Conservation (phyloP, 2,329 filamentous ascomycete species). For the Aspergillus sp. region DNA sequence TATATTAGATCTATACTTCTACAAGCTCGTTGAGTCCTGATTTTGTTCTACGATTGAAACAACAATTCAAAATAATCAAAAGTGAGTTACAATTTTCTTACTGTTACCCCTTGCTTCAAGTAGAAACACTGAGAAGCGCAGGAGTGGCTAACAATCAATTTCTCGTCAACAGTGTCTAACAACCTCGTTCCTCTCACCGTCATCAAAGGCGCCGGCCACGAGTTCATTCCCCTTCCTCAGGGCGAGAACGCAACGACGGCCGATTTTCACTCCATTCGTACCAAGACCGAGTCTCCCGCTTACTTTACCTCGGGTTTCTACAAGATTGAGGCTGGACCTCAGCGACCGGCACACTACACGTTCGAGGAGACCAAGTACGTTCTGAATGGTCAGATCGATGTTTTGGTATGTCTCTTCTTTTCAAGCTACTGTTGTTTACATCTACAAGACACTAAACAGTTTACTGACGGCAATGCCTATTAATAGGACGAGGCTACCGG, state of each 20-base stretch:
- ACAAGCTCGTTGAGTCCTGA: too few relatives aligned
- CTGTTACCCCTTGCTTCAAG: too few relatives aligned
- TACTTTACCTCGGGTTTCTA: constrained; percentile 25
- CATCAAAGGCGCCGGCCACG: constrained; percentile 26
- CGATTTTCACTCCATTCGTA: constrained; percentile 26
- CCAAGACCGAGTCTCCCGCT: constrained; percentile 22
- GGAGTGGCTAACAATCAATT: not conserved
- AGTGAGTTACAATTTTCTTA: too few relatives aligned
- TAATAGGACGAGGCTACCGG: not conserved
- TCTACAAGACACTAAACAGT: too few relatives aligned
- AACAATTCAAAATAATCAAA: too few relatives aligned
- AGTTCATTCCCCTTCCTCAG: constrained; percentile 22
- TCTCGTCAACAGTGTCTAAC: constrained; percentile 15
- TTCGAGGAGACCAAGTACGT: constrained; percentile 28
- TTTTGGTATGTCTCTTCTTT: constrained; percentile 16
- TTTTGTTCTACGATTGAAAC: too few relatives aligned
- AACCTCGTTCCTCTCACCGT: constrained; percentile 23
- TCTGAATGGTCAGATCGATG: constrained; percentile 24
- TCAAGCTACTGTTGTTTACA: too few relatives aligned
- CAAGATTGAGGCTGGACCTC: constrained; percentile 24
- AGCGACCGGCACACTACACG: constrained; percentile 21
- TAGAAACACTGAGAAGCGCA: not conserved
- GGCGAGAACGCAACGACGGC: constrained; percentile 25
- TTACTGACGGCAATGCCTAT: too few relatives aligned
- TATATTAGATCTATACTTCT: not conserved